Evolutionary conservation across 2,329 filamentous ascomycete species (phyloP).

Genomic region (Aspergillus thermomutatus): DNA sequence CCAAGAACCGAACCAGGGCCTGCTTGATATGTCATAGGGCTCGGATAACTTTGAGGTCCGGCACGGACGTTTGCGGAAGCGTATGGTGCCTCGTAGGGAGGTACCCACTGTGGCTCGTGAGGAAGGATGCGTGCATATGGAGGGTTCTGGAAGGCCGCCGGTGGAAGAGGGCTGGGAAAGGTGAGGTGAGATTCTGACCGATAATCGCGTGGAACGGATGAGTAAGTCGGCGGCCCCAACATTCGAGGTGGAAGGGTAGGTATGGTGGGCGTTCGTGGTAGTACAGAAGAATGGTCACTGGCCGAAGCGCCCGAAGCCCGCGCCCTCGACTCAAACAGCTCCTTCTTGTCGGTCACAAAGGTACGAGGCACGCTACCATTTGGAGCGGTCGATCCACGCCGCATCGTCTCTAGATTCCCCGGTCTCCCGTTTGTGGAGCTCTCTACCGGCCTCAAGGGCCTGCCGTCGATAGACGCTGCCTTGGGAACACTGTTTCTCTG

Average conservation of each 20-base stretch:
- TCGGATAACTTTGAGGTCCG: constrained; percentile 19
- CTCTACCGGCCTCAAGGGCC: constrained; percentile 20
- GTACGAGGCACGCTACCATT: constrained; percentile 29
- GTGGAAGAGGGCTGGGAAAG: constrained; percentile 33
- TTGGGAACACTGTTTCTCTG: constrained; percentile 11
- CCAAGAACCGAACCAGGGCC: constrained; percentile 19
- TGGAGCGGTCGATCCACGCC: constrained; percentile 11
- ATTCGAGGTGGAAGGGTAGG: constrained; percentile 37
- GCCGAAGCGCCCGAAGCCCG: constrained; percentile 39
- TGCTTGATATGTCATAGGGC: constrained; percentile 20
- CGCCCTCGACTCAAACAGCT: constrained; percentile 48
- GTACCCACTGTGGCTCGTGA: constrained; percentile 48
- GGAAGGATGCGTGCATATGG: constrained; percentile 40
- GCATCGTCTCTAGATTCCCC: constrained; percentile 16
- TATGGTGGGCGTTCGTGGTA: constrained; percentile 43
- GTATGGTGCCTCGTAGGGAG: constrained; percentile 34
- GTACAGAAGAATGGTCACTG: constrained; percentile 37
- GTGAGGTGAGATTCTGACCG: constrained; percentile 29
- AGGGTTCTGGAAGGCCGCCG: constrained; percentile 36
- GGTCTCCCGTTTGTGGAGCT: constrained; percentile 16
- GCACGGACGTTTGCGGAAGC: constrained; percentile 31
- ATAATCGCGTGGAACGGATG: constrained; percentile 30
- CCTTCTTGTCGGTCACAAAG: constrained; percentile 27
- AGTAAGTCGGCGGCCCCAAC: constrained; percentile 34
- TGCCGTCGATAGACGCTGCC: constrained; percentile 1